Conservation (phyloP, 2,329 filamentous ascomycete genomes). For the Fusarium brevicatenulatum region DNA sequence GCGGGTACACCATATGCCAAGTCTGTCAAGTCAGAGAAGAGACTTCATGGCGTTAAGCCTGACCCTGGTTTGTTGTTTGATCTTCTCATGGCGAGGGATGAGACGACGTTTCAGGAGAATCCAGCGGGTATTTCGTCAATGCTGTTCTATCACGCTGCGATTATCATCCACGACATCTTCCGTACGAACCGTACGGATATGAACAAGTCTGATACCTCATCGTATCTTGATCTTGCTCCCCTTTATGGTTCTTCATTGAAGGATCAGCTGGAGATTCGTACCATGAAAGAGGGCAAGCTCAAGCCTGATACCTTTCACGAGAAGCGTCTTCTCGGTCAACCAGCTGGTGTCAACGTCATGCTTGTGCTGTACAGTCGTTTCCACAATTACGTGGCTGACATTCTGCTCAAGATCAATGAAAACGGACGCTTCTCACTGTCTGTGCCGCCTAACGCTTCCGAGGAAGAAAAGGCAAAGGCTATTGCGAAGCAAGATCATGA, state of each 20-base stretch:
- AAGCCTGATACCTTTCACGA: conserved; percentile 78
- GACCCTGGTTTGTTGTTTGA: conserved; percentile 76
- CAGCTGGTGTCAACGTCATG: conserved; percentile 73
- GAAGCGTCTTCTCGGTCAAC: conserved; percentile 71
- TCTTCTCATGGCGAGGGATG: conserved; percentile 68
- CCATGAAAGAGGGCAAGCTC: conserved; percentile 72
- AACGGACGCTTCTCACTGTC: conserved; percentile 63
- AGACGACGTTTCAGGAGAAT: conserved; percentile 66
- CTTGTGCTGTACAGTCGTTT: conserved; percentile 76
- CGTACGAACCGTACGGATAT: conserved; percentile 65
- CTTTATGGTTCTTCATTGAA: conserved; percentile 74
- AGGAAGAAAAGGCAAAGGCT: conserved; percentile 48
- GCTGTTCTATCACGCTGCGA: conserved; percentile 78
- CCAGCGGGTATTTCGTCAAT: conserved; percentile 79
- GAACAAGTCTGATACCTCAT: conserved; percentile 74
- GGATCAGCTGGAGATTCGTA: conserved; percentile 71
- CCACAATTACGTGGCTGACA: conserved; percentile 74
- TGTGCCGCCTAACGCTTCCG: conserved; percentile 6
- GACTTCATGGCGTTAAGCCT: conserved; percentile 68
- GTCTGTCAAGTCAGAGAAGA: conserved; percentile 66
- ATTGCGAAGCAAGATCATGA: conserved; percentile 59
- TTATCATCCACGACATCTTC: conserved; percentile 57
- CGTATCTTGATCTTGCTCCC: conserved; percentile 78
- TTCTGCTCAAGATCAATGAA: conserved; percentile 74
- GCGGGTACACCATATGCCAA: conserved; percentile 76